Percentiles rank a stretch among this genome's conserved stretches.
Conservation (phyloP, 495 filamentous ascomycete genomes). For the Thermothielavioides terrestris region DNA sequence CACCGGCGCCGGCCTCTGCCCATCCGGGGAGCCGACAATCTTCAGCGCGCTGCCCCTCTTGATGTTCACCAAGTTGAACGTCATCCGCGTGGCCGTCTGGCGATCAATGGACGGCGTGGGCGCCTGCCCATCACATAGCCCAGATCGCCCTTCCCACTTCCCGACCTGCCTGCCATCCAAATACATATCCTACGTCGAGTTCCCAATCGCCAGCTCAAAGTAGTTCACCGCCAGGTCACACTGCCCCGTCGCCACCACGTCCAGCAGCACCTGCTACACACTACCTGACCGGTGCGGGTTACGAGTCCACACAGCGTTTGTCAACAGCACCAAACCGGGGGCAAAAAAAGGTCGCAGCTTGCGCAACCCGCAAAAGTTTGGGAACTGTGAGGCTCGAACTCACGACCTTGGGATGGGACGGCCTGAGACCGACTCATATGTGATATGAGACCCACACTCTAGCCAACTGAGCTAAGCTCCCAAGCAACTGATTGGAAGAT, state of each 20-base stretch:
- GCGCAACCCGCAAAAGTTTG: too few species aligned
- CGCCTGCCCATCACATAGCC: slow-evolving; percentile 49
- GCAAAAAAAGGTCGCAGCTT: too few species aligned
- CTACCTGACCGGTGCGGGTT: too few species aligned
- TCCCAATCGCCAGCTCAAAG: slow-evolving; percentile 52
- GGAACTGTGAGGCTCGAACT: too few species aligned
- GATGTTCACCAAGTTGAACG: slow-evolving; percentile 44
- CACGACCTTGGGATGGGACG: too few species aligned
- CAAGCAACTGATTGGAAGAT: too few species aligned
- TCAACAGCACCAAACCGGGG: too few species aligned
- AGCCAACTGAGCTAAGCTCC: too few species aligned
- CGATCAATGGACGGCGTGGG: slow-evolving; percentile 51
- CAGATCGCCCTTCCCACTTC: slow-evolving; percentile 48
- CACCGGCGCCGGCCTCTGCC: slow-evolving; percentile 52
- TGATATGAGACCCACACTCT: too few species aligned
- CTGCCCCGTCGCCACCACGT: slow-evolving; percentile 38
- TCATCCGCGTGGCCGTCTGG: slow-evolving; percentile 54
- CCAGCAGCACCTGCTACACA: slow-evolving; percentile 36
- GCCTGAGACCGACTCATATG: too few species aligned
- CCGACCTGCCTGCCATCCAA: slow-evolving; percentile 46
- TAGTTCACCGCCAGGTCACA: slow-evolving; percentile 61
- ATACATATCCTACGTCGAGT: slow-evolving; percentile 35
- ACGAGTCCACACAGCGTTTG: too few species aligned
- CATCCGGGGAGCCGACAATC: slow-evolving; percentile 51
- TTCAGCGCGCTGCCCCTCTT: slow-evolving; percentile 48